These are phyloP conservation scores for Lasiosphaeria miniovina DNA, from an alignment of 495 filamentous ascomycete genomes.

Conservation along the genomic window DNA sequence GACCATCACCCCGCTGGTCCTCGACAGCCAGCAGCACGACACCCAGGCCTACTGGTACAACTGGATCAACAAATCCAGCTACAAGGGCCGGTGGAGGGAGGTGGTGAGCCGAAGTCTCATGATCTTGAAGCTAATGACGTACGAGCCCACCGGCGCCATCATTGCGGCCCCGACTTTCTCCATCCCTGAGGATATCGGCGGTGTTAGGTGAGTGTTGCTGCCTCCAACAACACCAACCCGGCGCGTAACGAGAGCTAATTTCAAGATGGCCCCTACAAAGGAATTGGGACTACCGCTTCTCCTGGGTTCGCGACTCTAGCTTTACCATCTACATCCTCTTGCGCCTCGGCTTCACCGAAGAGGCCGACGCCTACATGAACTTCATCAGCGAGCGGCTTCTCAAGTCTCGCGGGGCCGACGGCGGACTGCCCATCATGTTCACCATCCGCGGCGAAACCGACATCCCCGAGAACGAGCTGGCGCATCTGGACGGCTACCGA, in stretches of 20 bases:
- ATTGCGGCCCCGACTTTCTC: conserved; percentile 56
- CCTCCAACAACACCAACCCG: neutral
- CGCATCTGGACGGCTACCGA: conserved; percentile 66
- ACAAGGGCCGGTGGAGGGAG: conserved; percentile 68
- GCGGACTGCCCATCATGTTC: conserved; percentile 73
- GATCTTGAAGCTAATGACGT: conserved; percentile 70
- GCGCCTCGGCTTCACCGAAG: conserved; percentile 68
- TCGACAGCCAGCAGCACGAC: conserved; percentile 59
- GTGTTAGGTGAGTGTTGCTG: conserved; percentile 40
- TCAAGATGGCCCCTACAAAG: conserved; percentile 24
- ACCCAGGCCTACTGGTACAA: conserved; percentile 67
- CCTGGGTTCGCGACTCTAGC: conserved; percentile 70
- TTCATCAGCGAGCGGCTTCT: conserved; percentile 69
- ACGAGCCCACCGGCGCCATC: conserved; percentile 52
- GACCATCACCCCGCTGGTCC: conserved; percentile 49
- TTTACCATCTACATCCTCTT: conserved; percentile 75
- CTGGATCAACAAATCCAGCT: conserved; percentile 66
- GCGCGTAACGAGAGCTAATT: conserved; percentile 1
- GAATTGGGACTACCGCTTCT: conserved; percentile 78
- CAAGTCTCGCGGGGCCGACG: conserved; percentile 41
- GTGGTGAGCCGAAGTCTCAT: conserved; percentile 64
- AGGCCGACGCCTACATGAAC: conserved; percentile 70
- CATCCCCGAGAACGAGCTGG: conserved; percentile 63
- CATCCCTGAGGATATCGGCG: conserved; percentile 69
- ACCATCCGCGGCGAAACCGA: conserved; percentile 69